These are phyloP conservation scores for Penicillium digitatum DNA, from an alignment of 2,329 filamentous ascomycete species.

Conservation along the genomic window DNA sequence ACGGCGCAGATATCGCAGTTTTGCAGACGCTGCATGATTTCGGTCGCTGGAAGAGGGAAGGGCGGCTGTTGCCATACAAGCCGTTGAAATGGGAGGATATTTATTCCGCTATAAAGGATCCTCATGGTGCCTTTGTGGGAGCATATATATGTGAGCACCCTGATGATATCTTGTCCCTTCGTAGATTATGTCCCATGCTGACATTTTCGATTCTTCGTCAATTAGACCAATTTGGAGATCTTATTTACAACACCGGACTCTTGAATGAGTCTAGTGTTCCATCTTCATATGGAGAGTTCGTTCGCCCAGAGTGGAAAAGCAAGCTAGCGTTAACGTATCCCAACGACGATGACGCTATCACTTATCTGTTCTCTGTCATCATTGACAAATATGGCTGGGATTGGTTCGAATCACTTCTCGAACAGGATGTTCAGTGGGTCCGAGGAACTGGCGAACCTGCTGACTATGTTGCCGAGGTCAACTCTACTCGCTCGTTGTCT, in stretches of 20 bases:
- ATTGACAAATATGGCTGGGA: conserved; percentile 42
- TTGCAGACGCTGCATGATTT: conserved; percentile 38
- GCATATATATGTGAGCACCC: neutral
- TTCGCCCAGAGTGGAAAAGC: conserved; percentile 51
- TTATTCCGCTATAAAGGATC: neutral
- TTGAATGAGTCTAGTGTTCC: neutral
- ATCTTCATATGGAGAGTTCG: neutral
- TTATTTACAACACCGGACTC: neutral
- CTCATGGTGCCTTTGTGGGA: neutral
- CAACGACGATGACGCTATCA: conserved; percentile 56
- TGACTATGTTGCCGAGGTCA: conserved; percentile 31
- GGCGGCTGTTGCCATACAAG: conserved; percentile 33
- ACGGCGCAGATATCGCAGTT: conserved; percentile 50
- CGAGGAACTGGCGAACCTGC: conserved; percentile 48
- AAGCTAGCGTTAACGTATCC: conserved; percentile 55
- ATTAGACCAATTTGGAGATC: neutral
- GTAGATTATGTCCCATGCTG: neutral
- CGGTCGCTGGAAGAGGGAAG: conserved; percentile 50
- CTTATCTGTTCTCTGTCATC: conserved; percentile 46
- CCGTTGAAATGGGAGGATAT: neutral
- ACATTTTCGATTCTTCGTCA: neutral
- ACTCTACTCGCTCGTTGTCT: conserved; percentile 27
- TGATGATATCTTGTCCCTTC: neutral
- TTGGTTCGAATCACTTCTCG: conserved; percentile 49
- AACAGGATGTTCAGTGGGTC: conserved; percentile 53